Conservation (phyloP, 805 yeast species). For the Komagataella pastoris region DNA sequence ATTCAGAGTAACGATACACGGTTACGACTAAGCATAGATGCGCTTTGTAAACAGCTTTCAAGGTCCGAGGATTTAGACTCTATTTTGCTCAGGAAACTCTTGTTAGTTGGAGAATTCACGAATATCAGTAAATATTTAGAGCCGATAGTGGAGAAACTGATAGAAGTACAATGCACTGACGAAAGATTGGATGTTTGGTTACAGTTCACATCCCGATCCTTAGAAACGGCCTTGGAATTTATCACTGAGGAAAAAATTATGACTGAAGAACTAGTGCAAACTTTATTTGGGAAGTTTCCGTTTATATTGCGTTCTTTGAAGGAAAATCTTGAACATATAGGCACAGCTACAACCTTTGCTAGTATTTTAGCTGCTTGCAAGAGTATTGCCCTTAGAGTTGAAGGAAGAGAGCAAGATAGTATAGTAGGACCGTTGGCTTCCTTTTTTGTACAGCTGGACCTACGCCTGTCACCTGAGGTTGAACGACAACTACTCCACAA, state of each 20-base stretch:
- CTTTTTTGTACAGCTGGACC: not conserved
- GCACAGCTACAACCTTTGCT: not conserved
- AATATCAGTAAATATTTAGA: not conserved
- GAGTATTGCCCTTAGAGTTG: not conserved
- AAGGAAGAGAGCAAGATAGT: not conserved
- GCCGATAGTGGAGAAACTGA: not conserved
- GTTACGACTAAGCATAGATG: not conserved
- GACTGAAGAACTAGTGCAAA: not conserved
- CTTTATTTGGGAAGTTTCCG: not conserved
- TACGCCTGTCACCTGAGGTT: not conserved
- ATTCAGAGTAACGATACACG: not conserved
- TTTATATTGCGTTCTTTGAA: not conserved
- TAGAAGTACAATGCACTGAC: not conserved
- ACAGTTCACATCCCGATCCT: not conserved
- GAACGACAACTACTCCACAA: slow-evolving; percentile 7
- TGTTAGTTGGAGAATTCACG: not conserved
- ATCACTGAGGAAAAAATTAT: not conserved
- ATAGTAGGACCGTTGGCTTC: not conserved
- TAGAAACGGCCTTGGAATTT: not conserved
- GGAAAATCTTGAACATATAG: not conserved
- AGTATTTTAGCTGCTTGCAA: not conserved
- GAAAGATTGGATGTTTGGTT: not conserved
- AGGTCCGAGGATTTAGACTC: not conserved
- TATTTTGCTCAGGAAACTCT: not conserved
- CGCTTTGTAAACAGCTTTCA: not conserved